Conservation (phyloP, 257 asterid genomes). For the Solanum bukasovii region DNA sequence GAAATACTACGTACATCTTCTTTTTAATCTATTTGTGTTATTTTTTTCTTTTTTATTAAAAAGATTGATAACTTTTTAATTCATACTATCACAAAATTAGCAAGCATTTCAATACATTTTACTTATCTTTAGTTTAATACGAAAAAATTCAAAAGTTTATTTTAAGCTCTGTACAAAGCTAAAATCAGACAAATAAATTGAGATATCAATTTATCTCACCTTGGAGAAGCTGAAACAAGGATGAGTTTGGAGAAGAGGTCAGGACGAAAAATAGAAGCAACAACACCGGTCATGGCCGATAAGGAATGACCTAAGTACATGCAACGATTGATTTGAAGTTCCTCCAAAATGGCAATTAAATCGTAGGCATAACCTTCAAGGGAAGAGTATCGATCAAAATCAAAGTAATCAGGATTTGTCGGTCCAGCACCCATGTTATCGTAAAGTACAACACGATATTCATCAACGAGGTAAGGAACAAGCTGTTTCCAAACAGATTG, state of each 20-base stretch:
- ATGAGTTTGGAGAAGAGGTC: conserved; percentile 32
- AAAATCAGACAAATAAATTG: too few species aligned
- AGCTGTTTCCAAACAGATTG: conserved; percentile 41
- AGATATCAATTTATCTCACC: background rate
- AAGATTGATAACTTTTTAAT: background rate
- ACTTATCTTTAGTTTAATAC: background rate
- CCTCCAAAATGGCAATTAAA: conserved; percentile 30
- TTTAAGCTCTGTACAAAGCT: too few species aligned
- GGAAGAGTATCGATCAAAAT: conserved; percentile 26
- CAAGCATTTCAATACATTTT: too few species aligned
- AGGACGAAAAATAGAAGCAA: conserved; percentile 35
- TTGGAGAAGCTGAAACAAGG: conserved; percentile 24
- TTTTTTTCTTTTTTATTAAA: too few species aligned
- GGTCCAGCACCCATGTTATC: conserved; percentile 48
- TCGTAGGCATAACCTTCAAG: conserved; percentile 39
- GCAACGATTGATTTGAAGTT: conserved; percentile 14
- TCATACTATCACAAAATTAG: too few species aligned
- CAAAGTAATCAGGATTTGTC: conserved; percentile 44
- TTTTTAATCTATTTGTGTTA: too few species aligned
- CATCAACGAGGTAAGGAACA: conserved; percentile 30
- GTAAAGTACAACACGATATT: conserved; percentile 22
- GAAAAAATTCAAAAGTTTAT: too few species aligned
- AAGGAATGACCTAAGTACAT: conserved; percentile 32
- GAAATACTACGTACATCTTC: background rate
- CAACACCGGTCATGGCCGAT: conserved; percentile 29